Evolutionary conservation across 331 rosid species (phyloP).

Genomic region (Quercus tomentella): DNA sequence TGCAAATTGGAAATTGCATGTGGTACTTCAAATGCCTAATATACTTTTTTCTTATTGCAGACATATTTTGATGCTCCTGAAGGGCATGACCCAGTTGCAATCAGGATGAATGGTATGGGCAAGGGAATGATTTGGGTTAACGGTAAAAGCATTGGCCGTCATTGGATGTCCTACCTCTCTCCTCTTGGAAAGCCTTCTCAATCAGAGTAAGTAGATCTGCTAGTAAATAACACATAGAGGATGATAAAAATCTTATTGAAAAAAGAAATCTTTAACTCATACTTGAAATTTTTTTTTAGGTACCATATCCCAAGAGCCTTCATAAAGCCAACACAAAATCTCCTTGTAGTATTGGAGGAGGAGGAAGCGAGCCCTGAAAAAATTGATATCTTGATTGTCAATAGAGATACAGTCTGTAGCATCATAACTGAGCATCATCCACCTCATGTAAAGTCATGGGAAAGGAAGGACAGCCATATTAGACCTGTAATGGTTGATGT

Average conservation of each 20-base stretch:
- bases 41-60: constrained; percentile 25
- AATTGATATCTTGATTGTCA: constrained; percentile 47
- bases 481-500: background rate
- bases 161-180: constrained; percentile 70
- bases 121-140: constrained; percentile 89
- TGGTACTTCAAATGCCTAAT: background rate
- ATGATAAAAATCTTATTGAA: background rate
- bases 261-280: background rate
- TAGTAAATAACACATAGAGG: background rate
- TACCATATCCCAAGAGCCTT: constrained; percentile 80
- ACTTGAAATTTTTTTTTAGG: constrained; percentile 22
- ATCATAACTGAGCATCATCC: constrained; percentile 40
- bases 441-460: constrained; percentile 57
- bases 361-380: constrained; percentile 31
- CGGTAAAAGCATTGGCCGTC: constrained; percentile 66
- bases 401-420: constrained; percentile 79
- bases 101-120: constrained; percentile 72
- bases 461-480: constrained; percentile 27
- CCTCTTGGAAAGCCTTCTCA: constrained; percentile 56
- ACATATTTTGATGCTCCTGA: constrained; percentile 64
- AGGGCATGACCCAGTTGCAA: constrained; percentile 65
- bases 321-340: constrained; percentile 43
- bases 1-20: no score
- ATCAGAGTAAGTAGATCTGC: constrained; percentile 50
- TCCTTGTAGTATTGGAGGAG: constrained; percentile 77